These are phyloP conservation scores for Torulaspora microellipsoides DNA, from an alignment of 805 yeast species.

Conservation along the genomic window DNA sequence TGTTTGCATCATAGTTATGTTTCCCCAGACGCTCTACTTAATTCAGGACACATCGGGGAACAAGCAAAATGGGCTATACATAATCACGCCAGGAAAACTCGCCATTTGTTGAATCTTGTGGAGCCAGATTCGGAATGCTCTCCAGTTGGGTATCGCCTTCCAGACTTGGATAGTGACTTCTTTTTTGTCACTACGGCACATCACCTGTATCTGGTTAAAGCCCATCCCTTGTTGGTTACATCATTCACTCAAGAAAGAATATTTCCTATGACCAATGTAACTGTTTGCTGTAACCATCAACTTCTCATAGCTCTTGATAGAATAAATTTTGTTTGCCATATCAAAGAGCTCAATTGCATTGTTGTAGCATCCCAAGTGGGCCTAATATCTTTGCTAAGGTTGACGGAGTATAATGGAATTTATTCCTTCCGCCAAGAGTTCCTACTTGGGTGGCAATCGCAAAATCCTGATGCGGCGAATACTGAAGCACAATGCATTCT, in stretches of 20 bases:
- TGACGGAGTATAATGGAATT: constrained; percentile 28
- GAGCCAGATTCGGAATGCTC: constrained; percentile 7
- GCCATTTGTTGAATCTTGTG: constrained; percentile 10
- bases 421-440: constrained; percentile 31
- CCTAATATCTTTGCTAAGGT: constrained; percentile 22
- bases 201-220: constrained; percentile 14
- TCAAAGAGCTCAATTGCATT: constrained; percentile 25
- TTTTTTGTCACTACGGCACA: constrained; percentile 18
- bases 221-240: constrained; percentile 22
- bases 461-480: constrained; percentile 3
- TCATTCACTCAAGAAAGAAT: constrained; percentile 22
- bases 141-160: constrained; percentile 15
- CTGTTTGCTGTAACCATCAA: constrained; percentile 11
- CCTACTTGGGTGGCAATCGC: constrained; percentile 26
- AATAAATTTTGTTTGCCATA: constrained; percentile 21
- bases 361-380: constrained; percentile 29
- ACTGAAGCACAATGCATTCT: too few relatives aligned
- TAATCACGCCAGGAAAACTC: constrained; percentile 18
- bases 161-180: constrained; percentile 16
- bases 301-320: constrained; percentile 11
- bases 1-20: too few relatives aligned
- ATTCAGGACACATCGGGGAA: constrained; percentile 3
- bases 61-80: constrained; percentile 18
- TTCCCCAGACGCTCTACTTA: not conserved
- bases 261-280: constrained; percentile 17